Evolutionary conservation across 1,284 basidiomycete genomes (phyloP), one percentile per base, ranked within the genome.

Genomic region (Trametes pubescens): DNA sequence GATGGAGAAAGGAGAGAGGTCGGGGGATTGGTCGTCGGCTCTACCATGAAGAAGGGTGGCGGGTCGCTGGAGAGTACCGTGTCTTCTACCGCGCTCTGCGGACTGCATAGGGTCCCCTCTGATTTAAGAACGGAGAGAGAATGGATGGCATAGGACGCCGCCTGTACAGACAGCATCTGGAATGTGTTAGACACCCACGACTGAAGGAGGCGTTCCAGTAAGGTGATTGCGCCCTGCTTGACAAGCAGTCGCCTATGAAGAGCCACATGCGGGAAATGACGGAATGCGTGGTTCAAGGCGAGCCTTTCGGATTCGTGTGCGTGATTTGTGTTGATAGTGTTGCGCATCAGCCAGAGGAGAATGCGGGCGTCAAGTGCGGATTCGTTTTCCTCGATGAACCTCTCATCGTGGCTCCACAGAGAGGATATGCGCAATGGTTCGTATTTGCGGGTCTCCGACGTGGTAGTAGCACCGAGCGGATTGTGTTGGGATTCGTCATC

Each of bases 291-390:
- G n/a, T n/a, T n/a, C n/a, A n/a, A 7, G 14, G 21, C 21, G 35
- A 49, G 24, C 18, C 26, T 24, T 4, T 57, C 22, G 5, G 13
- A 16, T 4, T 22, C 21, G 56, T n/a, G 24, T 9, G 49, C 13
- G 0, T 47, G 56, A n/a, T 18, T 34, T 13, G n/a, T n/a, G n/a
- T n/a, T n/a, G n/a, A n/a, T n/a, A n/a, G 47, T 16, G 47, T 58
- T 49, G n/a, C 22, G 57, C 32, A 58, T 32, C 14, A 58, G 34
- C 57, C 57, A 58, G 9, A 51, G 24, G 3, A 38, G 37, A 10
- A 38, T 16, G 37, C 37, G 37, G 5, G 14, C 37, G 10, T 38
- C 37, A 4, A 38, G 3, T 3, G 14, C 2, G 2, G 37, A 13
- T 16, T 38, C 14, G 4, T 13, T 38, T 10, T 38, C 37, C 37